Evolutionary conservation across 306 rosid genomes (phyloP).

Genomic region (Vigna hirtella): DNA sequence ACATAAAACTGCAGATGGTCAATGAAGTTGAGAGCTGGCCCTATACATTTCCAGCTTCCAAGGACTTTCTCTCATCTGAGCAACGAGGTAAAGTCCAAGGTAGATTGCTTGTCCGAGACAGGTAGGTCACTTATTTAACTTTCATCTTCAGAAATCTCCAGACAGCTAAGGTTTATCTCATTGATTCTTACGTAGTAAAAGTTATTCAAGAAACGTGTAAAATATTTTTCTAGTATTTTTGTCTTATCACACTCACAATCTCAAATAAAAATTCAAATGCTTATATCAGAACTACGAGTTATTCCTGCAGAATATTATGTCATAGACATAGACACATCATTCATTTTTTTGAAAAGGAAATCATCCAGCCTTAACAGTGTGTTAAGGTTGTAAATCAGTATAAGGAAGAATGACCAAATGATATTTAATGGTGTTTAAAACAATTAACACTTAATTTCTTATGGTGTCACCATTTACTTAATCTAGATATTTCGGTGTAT

Average conservation of each 20-base stretch:
- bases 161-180: neutral
- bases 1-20: slow-evolving; percentile 55
- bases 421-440: neutral
- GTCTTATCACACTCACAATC: too few relatives aligned
- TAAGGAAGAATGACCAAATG: too few relatives aligned
- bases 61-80: slow-evolving; percentile 61
- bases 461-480: too few relatives aligned
- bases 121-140: slow-evolving; percentile 47
- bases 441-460: neutral
- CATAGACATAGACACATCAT: too few relatives aligned
- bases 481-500: neutral
- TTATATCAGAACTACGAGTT: neutral
- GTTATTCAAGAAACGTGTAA: too few relatives aligned
- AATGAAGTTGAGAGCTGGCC: slow-evolving; percentile 84
- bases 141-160: neutral
- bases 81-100: slow-evolving; percentile 73
- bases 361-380: too few relatives aligned
- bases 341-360: too few relatives aligned
- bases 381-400: too few relatives aligned
- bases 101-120: slow-evolving; percentile 68
- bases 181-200: too few relatives aligned
- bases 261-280: neutral
- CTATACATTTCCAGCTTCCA: slow-evolving; percentile 76
- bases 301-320: neutral
- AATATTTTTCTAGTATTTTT: too few relatives aligned